Evolutionary conservation across 2,329 filamentous ascomycete genomes (phyloP).

Genomic region (Fusarium torulosum): DNA sequence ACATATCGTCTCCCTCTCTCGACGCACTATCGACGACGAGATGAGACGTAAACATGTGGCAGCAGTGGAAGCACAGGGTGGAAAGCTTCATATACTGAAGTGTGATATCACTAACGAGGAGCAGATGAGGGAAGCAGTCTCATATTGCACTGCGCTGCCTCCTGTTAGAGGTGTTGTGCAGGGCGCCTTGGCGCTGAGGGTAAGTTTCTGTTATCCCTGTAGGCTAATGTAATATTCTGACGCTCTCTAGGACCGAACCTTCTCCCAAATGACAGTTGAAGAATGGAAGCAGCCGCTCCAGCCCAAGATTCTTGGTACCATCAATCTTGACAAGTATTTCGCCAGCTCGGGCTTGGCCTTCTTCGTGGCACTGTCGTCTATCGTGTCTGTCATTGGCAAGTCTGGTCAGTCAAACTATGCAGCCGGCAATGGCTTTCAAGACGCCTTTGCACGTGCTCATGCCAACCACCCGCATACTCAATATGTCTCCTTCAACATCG

Average conservation of each 20-base stretch:
- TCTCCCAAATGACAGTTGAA: conserved; percentile 10
- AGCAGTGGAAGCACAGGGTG: conserved; percentile 3
- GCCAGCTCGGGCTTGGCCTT: background rate
- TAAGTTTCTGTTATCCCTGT: background rate
- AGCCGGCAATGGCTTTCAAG: conserved; percentile 14
- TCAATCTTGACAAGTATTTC: conserved; percentile 12
- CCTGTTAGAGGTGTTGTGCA: conserved; percentile 8
- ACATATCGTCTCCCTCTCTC: conserved; percentile 14
- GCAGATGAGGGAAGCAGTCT: conserved; percentile 2
- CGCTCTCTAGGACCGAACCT: conserved; percentile 1
- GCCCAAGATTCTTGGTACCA: conserved; percentile 10
- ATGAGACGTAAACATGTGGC: background rate
- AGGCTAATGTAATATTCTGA: background rate
- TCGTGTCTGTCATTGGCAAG: conserved; percentile 15
- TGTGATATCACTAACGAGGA: conserved; percentile 9
- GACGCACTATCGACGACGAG: conserved; percentile 8
- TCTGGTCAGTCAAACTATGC: conserved; percentile 20
- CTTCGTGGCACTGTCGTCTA: conserved; percentile 10
- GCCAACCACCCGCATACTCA: conserved; percentile 6
- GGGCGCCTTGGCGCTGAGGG: conserved; percentile 6
- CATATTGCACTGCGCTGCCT: background rate
- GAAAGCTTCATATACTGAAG: background rate
- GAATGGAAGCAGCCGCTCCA: conserved; percentile 16
- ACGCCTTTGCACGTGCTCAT: conserved; percentile 4
- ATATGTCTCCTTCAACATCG: conserved; percentile 7